phyloP scores from a whole-genome alignment of 129 eudicot species.

The Chrysanthemum seticuspe region DNA sequence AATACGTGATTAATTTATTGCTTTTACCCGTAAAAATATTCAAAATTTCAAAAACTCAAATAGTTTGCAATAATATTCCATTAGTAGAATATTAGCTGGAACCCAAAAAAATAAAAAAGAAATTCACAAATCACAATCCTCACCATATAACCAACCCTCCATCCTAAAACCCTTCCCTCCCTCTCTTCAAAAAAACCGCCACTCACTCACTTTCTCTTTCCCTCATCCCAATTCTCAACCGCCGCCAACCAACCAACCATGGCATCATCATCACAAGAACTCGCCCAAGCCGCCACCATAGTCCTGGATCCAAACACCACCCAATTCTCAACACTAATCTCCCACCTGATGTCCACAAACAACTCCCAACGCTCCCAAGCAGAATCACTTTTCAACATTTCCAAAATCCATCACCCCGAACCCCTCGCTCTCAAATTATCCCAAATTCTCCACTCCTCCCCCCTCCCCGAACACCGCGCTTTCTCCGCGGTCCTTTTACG shows the following conservation, averaged over 20 bases:
- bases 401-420: conserved; percentile 75
- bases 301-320: conserved; percentile 74
- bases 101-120: neutral
- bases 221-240: neutral
- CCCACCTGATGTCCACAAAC: conserved; percentile 76
- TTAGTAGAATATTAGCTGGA: neutral
- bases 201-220: conserved; percentile 11
- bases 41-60: no score
- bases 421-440: conserved; percentile 66
- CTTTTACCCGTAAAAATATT: no score
- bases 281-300: conserved; percentile 56
- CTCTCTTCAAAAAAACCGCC: conserved; percentile 32
- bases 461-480: conserved; percentile 58
- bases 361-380: conserved; percentile 91
- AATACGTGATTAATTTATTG: no score
- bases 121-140: neutral
- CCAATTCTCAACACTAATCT: conserved; percentile 76
- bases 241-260: conserved; percentile 43
- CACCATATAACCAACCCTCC: neutral
- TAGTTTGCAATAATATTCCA: no score
- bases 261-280: conserved; percentile 56
- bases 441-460: conserved; percentile 57
- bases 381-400: conserved; percentile 69
- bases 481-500: conserved; percentile 80
- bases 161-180: conserved; percentile 50